These are phyloP conservation scores for Besnoitia besnoiti DNA, from an alignment of 169 alveolate species.

Conservation along the genomic window DNA sequence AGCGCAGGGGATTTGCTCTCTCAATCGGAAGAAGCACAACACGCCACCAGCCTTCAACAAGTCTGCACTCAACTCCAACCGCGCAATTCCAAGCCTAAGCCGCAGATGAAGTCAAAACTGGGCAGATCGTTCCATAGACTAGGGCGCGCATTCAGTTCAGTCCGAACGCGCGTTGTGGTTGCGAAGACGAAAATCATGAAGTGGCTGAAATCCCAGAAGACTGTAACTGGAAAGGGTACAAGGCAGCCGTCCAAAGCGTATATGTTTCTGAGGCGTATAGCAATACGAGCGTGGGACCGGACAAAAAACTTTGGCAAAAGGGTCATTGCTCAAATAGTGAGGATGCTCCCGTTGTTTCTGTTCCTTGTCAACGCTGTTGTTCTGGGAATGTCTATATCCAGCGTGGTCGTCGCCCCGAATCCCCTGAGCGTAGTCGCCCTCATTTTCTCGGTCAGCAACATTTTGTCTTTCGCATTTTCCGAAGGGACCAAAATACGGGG, in stretches of 20 bases:
- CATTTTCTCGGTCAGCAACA: not conserved
- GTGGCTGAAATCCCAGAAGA: not conserved
- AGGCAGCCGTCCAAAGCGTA: not conserved
- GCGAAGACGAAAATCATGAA: not conserved
- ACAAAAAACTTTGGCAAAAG: not conserved
- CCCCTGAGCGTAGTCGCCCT: not conserved
- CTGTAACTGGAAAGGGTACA: not conserved
- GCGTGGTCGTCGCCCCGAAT: constrained; percentile 20
- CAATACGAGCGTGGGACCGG: not conserved
- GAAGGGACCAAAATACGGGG: not conserved
- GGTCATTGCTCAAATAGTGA: not conserved
- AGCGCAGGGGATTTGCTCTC: not conserved
- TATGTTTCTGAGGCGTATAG: not conserved
- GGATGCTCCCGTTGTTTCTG: not conserved
- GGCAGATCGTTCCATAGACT: not conserved
- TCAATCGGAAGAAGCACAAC: not conserved
- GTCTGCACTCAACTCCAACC: not conserved
- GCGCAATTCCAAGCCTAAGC: not conserved
- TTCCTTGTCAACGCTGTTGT: not conserved
- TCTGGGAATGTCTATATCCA: not conserved
- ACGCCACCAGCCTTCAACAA: not conserved
- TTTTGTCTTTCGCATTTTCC: not conserved
- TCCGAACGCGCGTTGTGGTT: not conserved
- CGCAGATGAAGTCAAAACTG: not conserved
- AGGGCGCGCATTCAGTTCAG: not conserved